Evolutionary conservation across 179 eudicot species (phyloP).

Genomic region (Nepenthes alata): DNA sequence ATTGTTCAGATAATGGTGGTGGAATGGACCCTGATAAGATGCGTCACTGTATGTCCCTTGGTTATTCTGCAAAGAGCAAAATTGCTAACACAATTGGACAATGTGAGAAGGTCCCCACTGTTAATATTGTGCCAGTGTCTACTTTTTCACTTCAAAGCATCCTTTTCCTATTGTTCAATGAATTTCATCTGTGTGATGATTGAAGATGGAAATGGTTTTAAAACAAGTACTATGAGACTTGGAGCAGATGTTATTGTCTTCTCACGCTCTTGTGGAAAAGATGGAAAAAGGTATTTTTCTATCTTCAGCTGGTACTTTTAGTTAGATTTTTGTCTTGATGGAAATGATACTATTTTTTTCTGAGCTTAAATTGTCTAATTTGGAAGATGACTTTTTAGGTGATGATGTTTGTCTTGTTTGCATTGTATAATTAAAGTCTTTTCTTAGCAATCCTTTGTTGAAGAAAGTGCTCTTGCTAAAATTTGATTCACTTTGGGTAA

Average conservation of each 20-base stretch:
- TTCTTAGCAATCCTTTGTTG: too few relatives aligned
- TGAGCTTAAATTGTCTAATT: too few relatives aligned
- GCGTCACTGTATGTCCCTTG: constrained; percentile 96
- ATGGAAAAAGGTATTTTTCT: constrained; percentile 46
- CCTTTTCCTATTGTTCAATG: background rate
- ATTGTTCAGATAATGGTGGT: constrained; percentile 72
- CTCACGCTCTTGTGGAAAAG: constrained; percentile 49
- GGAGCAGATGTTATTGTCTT: constrained; percentile 94
- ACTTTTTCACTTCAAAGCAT: background rate
- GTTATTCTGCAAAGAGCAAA: constrained; percentile 88
- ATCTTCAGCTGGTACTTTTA: background rate
- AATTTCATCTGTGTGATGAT: constrained; percentile 7
- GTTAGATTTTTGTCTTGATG: background rate
- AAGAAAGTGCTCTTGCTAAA: too few relatives aligned
- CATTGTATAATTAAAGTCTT: background rate
- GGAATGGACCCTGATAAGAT: constrained; percentile 92
- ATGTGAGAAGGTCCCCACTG: constrained; percentile 25
- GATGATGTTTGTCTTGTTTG: background rate
- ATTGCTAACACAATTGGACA: constrained; percentile 82
- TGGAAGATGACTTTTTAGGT: too few relatives aligned
- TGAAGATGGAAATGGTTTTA: constrained; percentile 75
- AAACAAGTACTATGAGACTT: constrained; percentile 95
- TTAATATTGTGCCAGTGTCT: background rate
- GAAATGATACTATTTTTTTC: background rate
- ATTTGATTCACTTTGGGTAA: too few relatives aligned